Base-by-base conservation (phyloP, 75 land plant species). In the Selaginella tamariscina region DNA sequence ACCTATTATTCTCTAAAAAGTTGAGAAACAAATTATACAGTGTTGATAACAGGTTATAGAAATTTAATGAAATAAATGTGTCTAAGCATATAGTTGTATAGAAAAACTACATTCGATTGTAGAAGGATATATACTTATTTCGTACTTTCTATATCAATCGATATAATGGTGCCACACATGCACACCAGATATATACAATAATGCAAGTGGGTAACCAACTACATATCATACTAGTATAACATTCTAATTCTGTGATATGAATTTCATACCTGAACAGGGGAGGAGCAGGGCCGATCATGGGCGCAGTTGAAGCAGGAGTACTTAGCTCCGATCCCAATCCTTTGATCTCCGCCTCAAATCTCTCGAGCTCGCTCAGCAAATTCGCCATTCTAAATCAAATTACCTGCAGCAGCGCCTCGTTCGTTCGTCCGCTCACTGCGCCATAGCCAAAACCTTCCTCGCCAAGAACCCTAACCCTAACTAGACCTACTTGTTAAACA, bases 331-430 rank as follows among this genome's bases (percentile, higher is more conserved):
- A 78, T 28, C 72, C 79, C 31, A 78, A 32, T 27, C 76, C 79
- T 56, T 78, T 78, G 79, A 78, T 78, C 56, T 78, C 80, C 63
- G 76, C 72, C 68, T 78, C 80, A 31, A 78, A 78, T 55, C 80
- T 32, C 69, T 78, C 80, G 18, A 78, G 54, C 32, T 78, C 80
- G 66, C 80, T 78, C 27, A 78, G 21, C 54, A 78, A 30, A 70
- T 71, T 69, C 77, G 79, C 72, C 79, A 77, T 77, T 2, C n/a
- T n/a, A n/a, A n/a, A n/a, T n/a, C n/a, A n/a, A n/a, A n/a, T n/a
- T n/a, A n/a, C n/a, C n/a, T n/a, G n/a, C n/a, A n/a, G n/a, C n/a
- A n/a, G n/a, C n/a, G n/a, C n/a, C n/a, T n/a, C n/a, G n/a, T n/a
- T n/a, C n/a, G n/a, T n/a, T n/a, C n/a, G n/a, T n/a, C n/a, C n/a